Evolutionary conservation across 2,329 filamentous ascomycete species (phyloP).

Genomic region (Falciphora oryzae): DNA sequence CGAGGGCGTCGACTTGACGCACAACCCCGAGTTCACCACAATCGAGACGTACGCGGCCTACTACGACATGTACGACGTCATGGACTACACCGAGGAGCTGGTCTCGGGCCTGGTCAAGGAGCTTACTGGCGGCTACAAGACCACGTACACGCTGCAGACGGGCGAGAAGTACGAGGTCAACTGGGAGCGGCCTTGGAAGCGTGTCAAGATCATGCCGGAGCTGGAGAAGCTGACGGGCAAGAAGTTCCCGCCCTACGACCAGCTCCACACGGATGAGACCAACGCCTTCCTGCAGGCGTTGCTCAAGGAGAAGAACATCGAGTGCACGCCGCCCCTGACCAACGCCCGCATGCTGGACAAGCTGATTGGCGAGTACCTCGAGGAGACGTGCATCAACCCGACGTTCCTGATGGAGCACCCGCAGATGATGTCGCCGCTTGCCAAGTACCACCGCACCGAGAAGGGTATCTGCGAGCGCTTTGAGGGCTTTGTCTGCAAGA

Average conservation of each 20-base stretch:
- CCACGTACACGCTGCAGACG: slow-evolving; percentile 77
- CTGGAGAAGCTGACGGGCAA: slow-evolving; percentile 86
- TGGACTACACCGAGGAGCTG: slow-evolving; percentile 88
- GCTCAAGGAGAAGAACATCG: slow-evolving; percentile 83
- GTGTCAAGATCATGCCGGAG: slow-evolving; percentile 91
- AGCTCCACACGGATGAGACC: slow-evolving; percentile 85
- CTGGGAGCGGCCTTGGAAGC: slow-evolving; percentile 92
- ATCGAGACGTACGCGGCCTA: slow-evolving; percentile 97
- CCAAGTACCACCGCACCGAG: slow-evolving; percentile 83
- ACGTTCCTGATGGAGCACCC: slow-evolving; percentile 77
- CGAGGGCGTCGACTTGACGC: slow-evolving; percentile 83
- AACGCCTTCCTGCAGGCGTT: slow-evolving; percentile 80
- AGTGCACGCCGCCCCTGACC: slow-evolving; percentile 84
- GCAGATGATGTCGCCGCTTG: slow-evolving; percentile 88
- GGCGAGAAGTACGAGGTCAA: slow-evolving; percentile 88
- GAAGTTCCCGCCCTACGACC: slow-evolving; percentile 85
- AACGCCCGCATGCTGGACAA: slow-evolving; percentile 97
- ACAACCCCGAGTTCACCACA: slow-evolving; percentile 98
- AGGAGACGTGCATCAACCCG: slow-evolving; percentile 88
- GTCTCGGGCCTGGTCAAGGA: slow-evolving; percentile 86
- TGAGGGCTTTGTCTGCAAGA: slow-evolving; percentile 94
- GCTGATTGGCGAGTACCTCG: slow-evolving; percentile 89
- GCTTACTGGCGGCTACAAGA: slow-evolving; percentile 78
- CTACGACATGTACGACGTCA: slow-evolving; percentile 84
- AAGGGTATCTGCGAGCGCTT: slow-evolving; percentile 92